Conservation (phyloP, 2,329 filamentous ascomycete genomes). For the Verticillium albo-atrum region DNA sequence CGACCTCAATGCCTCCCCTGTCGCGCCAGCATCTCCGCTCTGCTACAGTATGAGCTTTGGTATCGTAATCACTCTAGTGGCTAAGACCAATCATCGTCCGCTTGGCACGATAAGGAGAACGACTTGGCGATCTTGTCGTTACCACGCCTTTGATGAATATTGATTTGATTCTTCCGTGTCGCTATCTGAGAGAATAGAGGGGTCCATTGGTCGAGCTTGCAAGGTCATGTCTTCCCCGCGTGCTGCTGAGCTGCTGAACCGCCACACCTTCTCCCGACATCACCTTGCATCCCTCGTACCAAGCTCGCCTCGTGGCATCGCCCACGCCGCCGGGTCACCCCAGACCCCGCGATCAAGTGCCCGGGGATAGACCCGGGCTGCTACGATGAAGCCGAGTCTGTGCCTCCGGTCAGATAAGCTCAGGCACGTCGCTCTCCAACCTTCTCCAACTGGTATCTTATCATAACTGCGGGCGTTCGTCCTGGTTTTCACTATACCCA, state of each 20-base stretch:
- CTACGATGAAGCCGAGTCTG: background rate
- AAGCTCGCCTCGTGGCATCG: background rate
- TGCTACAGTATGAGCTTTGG: background rate
- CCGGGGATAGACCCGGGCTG: background rate
- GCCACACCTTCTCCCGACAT: background rate
- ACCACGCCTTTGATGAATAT: background rate
- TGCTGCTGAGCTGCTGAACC: background rate
- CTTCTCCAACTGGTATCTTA: background rate
- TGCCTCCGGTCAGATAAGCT: background rate
- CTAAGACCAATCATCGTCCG: background rate
- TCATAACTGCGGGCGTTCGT: background rate
- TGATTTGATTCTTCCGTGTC: background rate
- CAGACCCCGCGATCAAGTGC: background rate
- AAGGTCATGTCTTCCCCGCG: background rate
- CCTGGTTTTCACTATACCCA: background rate
- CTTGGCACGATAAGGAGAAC: background rate
- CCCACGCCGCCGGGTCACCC: background rate
- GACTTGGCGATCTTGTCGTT: background rate
- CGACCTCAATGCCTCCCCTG: background rate
- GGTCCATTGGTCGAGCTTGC: background rate
- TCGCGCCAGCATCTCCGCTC: background rate
- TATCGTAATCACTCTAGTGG: background rate
- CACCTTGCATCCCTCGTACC: background rate
- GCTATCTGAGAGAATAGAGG: background rate
- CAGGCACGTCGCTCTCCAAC: background rate